Percentiles rank a stretch among this genome's conserved stretches.
These are phyloP conservation scores for Backusella macrospora DNA, from an alignment of 192 early-diverging fungal genomes.

Conservation along the genomic window DNA sequence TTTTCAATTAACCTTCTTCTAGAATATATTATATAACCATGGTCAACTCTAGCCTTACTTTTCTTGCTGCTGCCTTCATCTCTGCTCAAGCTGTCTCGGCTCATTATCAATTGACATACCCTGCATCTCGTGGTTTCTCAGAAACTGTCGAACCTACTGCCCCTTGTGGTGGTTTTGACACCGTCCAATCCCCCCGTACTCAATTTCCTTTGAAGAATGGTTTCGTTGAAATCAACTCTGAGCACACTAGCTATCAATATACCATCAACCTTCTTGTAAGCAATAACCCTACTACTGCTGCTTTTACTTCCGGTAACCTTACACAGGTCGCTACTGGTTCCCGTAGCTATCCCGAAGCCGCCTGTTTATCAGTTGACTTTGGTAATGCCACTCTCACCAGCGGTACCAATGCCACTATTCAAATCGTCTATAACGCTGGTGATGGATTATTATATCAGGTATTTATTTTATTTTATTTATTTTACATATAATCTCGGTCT, in stretches of 20 bases:
- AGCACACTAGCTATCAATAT: slow-evolving; percentile 43
- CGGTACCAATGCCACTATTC: slow-evolving; percentile 56
- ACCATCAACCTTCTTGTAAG: slow-evolving; percentile 44
- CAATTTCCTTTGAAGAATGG: slow-evolving; percentile 49
- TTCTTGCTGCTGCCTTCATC: slow-evolving; percentile 18
- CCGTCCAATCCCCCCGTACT: slow-evolving; percentile 35
- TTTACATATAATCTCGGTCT: neutral
- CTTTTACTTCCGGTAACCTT: slow-evolving; percentile 39
- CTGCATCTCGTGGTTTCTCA: slow-evolving; percentile 46
- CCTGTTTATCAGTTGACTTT: slow-evolving; percentile 47
- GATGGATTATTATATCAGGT: slow-evolving; percentile 56
- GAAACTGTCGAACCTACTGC: slow-evolving; percentile 47
- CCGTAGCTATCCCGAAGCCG: slow-evolving; percentile 37
- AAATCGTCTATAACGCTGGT: slow-evolving; percentile 53
- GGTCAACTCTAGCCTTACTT: neutral
- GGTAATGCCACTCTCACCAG: slow-evolving; percentile 38
- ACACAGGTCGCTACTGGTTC: slow-evolving; percentile 24
- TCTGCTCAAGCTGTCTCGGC: slow-evolving; percentile 45
- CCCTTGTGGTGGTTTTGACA: slow-evolving; percentile 55
- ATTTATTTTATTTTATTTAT: neutral
- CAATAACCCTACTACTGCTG: slow-evolving; percentile 45
- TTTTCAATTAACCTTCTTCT: neutral
- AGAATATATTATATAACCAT: neutral
- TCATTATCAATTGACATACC: slow-evolving; percentile 53
- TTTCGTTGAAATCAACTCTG: slow-evolving; percentile 48